These are phyloP conservation scores for Solanum phureja DNA, from an alignment of 257 asterid genomes.

Conservation along the genomic window DNA sequence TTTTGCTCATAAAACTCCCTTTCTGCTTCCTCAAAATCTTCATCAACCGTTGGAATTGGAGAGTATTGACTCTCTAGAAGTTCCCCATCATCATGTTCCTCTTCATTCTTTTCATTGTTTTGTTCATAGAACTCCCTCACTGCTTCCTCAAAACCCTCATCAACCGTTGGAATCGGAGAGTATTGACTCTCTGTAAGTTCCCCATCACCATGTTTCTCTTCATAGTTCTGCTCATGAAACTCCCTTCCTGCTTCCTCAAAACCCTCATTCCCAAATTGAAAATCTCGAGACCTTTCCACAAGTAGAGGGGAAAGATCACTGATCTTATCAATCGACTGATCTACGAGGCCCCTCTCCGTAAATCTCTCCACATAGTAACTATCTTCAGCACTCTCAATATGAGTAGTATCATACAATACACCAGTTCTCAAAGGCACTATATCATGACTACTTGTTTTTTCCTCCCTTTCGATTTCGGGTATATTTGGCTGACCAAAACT, in stretches of 20 bases:
- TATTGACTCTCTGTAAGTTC: constrained; percentile 15
- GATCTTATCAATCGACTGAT: constrained; percentile 10
- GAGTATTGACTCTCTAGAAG: constrained; percentile 19
- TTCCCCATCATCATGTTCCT: constrained; percentile 3
- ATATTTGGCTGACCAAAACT: constrained; percentile 74
- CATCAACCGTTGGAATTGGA: constrained; percentile 11
- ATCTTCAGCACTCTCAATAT: constrained; percentile 34
- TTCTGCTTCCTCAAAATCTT: constrained; percentile 6
- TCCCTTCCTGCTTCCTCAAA: constrained; percentile 16
- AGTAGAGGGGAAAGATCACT: constrained; percentile 21
- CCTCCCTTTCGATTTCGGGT: constrained; percentile 72
- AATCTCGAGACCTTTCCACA: constrained; percentile 24
- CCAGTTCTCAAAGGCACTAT: constrained; percentile 28
- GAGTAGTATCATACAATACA: constrained; percentile 19
- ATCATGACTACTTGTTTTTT: constrained; percentile 22
- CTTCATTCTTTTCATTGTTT: constrained; percentile 21
- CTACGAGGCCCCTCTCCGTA: constrained; percentile 16
- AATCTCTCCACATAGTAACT: constrained; percentile 37
- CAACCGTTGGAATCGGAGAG: constrained; percentile 14
- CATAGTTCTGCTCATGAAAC: constrained; percentile 8
- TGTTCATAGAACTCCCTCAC: not conserved
- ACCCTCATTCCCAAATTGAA: constrained; percentile 23
- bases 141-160: constrained; percentile 9
- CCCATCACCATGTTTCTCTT: constrained; percentile 14
- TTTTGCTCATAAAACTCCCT: constrained; percentile 1